Base-by-base conservation (phyloP, 176 grass and related monocot genomes). In the Zea luxurians region DNA sequence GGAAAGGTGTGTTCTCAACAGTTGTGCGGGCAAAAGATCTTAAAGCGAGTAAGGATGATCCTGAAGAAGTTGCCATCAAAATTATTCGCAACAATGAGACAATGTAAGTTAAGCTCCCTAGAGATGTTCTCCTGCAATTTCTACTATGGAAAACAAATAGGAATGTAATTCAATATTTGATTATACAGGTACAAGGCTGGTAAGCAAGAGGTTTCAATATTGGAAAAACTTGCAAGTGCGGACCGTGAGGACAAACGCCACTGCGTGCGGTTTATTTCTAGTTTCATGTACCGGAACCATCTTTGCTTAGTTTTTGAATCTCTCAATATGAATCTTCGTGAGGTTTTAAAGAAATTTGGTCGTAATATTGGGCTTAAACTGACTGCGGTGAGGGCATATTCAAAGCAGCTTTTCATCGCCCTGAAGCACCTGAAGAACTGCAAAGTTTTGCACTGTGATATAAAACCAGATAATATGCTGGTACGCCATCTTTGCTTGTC, bases 291-390 rank as follows among this genome's bases (percentile, higher is more conserved):
- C 90, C 88, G 96, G 84, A 99, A 99, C 87, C 96, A 99, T 99
- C 92, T 99, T 86, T 99, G 90, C 81, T 95, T 99, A 93, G 92
- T 99, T 91, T 99, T 99, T 91, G 96, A 99, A 95, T 99, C 96
- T 93, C 92, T 99, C 82, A 89, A 89, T 92, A 99, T 99, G 96
- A 99, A 99, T 89, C 96, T 99, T 82, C 96, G 96, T 95, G 96
- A 95, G 78, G 92, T 99, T 86, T 73, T 99, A 86, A 99, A 99
- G 88, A 99, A 99, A 84, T 99, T 99, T 94, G 96, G 92, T 89
- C 92, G 96, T 75, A 96, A 99, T 86, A 99, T 99, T 49, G 96
- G 96, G 27, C 86, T 99, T 73, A 99, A 93, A 80, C 90, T 99
- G 76, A 96, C 96, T 91, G 96, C 92, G 71, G 96, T 99, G 83